These are phyloP conservation scores for Entonaema liquescens DNA, from an alignment of 495 filamentous ascomycete genomes.

Conservation along the genomic window DNA sequence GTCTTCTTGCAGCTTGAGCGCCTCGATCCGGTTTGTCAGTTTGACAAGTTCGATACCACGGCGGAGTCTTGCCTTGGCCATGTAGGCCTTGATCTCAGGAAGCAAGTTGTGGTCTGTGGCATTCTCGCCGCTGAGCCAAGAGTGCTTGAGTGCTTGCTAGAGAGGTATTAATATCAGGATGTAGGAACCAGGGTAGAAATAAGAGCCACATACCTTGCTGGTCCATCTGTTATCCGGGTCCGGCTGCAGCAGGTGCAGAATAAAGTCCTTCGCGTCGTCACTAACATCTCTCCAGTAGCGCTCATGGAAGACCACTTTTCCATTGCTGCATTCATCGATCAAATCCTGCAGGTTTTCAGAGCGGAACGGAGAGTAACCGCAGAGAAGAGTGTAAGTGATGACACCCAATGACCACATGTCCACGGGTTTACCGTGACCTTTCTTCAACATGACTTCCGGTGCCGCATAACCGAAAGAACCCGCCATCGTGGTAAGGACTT, in stretches of 20 bases:
- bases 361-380: conserved; percentile 97
- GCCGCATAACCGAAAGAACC: conserved; percentile 98
- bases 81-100: conserved; percentile 95
- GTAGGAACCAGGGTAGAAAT: not conserved
- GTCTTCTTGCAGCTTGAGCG: conserved; percentile 94
- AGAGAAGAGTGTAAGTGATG: conserved; percentile 99
- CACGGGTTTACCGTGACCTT: conserved; percentile 97
- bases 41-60: conserved; percentile 98
- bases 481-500: conserved; percentile 97
- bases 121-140: conserved; percentile 89
- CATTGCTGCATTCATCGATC: conserved; percentile 91
- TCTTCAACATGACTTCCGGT: conserved; percentile 97
- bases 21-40: conserved; percentile 94
- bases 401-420: conserved; percentile 99
- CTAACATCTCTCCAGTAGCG: conserved; percentile 99
- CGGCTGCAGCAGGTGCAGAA: conserved; percentile 80
- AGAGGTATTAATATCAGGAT: conserved; percentile 20
- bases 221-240: conserved; percentile 79
- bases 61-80: conserved; percentile 86
- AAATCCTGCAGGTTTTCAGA: conserved; percentile 92
- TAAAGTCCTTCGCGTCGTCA: conserved; percentile 95
- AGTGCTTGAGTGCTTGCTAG: conserved; percentile 80
- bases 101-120: conserved; percentile 96
- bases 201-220: conserved; percentile 67
- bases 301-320: conserved; percentile 95